Conservation (phyloP, 805 yeast species). For the Saccharomycopsis vini region DNA sequence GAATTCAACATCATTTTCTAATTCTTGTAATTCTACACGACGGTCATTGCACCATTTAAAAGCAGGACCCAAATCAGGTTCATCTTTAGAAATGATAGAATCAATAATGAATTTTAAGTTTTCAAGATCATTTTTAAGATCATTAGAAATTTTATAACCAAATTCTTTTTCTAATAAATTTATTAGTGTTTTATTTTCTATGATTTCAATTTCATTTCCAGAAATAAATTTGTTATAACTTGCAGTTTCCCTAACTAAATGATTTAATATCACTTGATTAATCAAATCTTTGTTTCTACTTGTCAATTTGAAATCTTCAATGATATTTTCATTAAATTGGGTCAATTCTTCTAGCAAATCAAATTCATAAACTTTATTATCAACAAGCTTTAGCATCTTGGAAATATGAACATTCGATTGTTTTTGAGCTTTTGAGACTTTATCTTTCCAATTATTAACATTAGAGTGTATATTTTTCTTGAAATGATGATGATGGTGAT, state of each 20-base stretch:
- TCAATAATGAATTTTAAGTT: conserved; percentile 6
- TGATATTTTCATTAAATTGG: conserved; percentile 4
- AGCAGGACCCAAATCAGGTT: conserved; percentile 24
- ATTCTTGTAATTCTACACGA: conserved; percentile 19
- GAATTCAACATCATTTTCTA: conserved; percentile 29
- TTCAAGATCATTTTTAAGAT: not conserved
- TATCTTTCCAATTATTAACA: conserved; percentile 10
- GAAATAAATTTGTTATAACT: not conserved
- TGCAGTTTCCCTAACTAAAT: conserved; percentile 1
- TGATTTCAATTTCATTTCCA: not conserved
- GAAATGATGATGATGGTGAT: not conserved
- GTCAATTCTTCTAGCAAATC: conserved; percentile 13
- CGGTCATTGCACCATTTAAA: conserved; percentile 27
- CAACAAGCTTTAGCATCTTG: conserved; percentile 11
- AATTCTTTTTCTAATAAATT: conserved; percentile 3
- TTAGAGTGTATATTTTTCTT: not conserved
- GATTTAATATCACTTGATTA: conserved; percentile 16
- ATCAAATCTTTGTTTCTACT: conserved; percentile 11
- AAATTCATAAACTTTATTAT: conserved; percentile 17
- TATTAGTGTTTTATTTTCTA: conserved; percentile 8
- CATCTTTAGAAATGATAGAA: not conserved
- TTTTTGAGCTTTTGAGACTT: conserved; percentile 8
- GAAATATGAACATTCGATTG: conserved; percentile 4
- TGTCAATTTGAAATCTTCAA: conserved; percentile 6
- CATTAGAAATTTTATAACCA: not conserved